Percentiles rank a stretch among this genome's conserved stretches.
These are phyloP conservation scores for Heliamphora pulchella DNA, from an alignment of 179 eudicot species.

Conservation along the genomic window DNA sequence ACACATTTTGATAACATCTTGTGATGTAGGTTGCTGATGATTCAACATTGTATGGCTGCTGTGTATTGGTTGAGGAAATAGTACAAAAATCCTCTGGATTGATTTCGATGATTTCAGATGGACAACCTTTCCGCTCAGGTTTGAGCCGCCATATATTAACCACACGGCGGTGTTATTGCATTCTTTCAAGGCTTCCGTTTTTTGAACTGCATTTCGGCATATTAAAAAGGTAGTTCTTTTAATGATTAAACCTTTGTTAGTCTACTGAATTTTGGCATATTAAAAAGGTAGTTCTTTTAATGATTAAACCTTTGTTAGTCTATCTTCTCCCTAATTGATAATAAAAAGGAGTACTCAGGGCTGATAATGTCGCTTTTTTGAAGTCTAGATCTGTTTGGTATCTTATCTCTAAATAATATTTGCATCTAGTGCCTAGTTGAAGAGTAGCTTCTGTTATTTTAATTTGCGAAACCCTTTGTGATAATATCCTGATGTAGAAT, in stretches of 20 bases:
- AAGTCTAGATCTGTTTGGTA: background rate
- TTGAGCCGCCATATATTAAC: slow-evolving; percentile 67
- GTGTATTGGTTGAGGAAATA: slow-evolving; percentile 85
- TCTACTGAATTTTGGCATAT: slow-evolving; percentile 73
- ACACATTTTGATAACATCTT: slow-evolving; percentile 17
- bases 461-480: background rate
- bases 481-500: background rate
- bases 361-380: background rate
- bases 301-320: background rate
- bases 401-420: background rate
- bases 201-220: slow-evolving; percentile 93
- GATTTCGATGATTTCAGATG: slow-evolving; percentile 72
- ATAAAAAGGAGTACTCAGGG: background rate
- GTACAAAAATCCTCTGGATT: slow-evolving; percentile 76
- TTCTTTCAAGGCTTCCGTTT: slow-evolving; percentile 85
- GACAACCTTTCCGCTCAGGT: slow-evolving; percentile 41
- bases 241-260: background rate
- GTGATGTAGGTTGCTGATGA: slow-evolving; percentile 71
- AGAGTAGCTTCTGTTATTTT: background rate
- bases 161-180: slow-evolving; percentile 90
- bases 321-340: background rate
- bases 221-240: slow-evolving; percentile 55
- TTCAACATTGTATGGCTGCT: slow-evolving; percentile 89
- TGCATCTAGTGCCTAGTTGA: background rate
- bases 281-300: slow-evolving; percentile 52